Base-by-base conservation (phyloP, 208 protist genomes). In the Trypanosoma congolense region DNA sequence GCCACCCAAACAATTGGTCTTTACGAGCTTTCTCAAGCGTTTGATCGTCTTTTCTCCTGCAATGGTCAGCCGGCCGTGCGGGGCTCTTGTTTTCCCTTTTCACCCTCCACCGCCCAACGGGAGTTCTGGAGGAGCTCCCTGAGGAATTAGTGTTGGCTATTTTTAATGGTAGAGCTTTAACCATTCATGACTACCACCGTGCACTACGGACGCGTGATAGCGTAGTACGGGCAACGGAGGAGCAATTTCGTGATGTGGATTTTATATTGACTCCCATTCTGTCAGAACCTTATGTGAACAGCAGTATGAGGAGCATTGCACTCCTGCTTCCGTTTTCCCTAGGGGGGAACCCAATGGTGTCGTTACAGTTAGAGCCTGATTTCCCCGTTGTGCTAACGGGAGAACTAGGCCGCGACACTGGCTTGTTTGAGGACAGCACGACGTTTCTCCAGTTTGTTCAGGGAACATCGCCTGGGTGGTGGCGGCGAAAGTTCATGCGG, bases 241-340 rank as follows among this genome's bases (percentile, higher is more conserved):
- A 94, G 41, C 83, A 91, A 54, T 94, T 94, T 61, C 76, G 77
- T 16, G 87, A 94, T 53, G 76, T 91, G 5, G 87, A 94, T 60
- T 59, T 77, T 44, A 76, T 94, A 41, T 56, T 89, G n/a, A 72
- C 80, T 19, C 87, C 87, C 19, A 73, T 94, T 43, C 70, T 94
- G 21, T 70, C 73, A 4, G 66, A 74, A 40, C 87, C 87, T 42
- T 94, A 91, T 58, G 65, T 55, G 33, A 79, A 70, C 43, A 77
- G 79, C 8, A 72, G 83, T 49, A 42, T 91, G 61, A 66, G 72
- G 45, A 90, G 80, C 35, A 73, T 88, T 40, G 74, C 67, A 2
- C 73, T 72, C 5, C 70, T 75, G 4, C 54, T 94, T 14, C 83
- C 87, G 0, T 94, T 89, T 35, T 70, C 81, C 21, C 71, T 94